These are phyloP conservation scores for Miscanthus lutarioriparius DNA, from an alignment of 176 grass and related monocot genomes.

Conservation along the genomic window DNA sequence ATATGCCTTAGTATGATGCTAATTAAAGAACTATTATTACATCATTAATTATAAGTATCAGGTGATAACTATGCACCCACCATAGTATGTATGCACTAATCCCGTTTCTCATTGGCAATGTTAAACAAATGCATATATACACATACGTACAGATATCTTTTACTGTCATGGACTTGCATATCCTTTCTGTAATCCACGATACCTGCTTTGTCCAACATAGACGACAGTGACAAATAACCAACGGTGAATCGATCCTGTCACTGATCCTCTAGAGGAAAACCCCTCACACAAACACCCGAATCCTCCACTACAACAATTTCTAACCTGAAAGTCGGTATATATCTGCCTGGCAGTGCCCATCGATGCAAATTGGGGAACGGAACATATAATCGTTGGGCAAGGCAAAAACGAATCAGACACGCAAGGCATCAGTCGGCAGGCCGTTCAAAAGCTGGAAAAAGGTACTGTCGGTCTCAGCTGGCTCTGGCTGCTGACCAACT, in stretches of 20 bases:
- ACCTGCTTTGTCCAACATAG: neutral
- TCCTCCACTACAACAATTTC: neutral
- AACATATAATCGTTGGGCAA: neutral
- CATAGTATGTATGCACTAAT: neutral
- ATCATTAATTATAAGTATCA: neutral
- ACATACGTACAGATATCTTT: neutral
- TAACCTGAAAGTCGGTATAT: neutral
- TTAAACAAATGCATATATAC: neutral
- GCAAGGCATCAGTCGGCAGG: constrained; percentile 16
- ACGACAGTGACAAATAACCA: neutral
- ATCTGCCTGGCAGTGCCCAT: neutral
- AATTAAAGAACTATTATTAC: neutral
- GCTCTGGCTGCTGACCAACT: neutral
- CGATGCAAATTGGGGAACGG: neutral
- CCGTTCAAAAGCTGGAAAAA: constrained; percentile 33
- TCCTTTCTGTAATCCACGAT: neutral
- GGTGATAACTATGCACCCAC: neutral
- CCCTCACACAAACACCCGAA: neutral
- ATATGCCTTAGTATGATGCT: neutral
- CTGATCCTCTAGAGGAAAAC: neutral
- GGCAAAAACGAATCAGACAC: constrained; percentile 37
- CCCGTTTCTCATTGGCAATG: constrained; percentile 2
- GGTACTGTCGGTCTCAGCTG: neutral
- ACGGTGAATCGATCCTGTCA: neutral
- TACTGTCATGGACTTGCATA: neutral